Base-by-base conservation (phyloP, 306 rosid genomes). In the Citrullus colocynthis region DNA sequence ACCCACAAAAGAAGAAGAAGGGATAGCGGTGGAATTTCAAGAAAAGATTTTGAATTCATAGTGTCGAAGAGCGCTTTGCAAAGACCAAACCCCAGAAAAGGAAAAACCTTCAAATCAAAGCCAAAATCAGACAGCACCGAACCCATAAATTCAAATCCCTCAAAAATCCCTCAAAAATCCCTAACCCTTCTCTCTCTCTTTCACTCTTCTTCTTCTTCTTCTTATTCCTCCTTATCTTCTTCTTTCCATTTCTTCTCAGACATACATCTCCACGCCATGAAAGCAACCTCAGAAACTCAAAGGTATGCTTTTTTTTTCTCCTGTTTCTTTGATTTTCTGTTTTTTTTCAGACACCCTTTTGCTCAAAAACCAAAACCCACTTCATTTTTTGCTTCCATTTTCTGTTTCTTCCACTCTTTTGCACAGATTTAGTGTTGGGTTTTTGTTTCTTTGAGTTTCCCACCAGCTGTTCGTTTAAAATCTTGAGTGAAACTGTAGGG, bases 1-100 rank as follows among this genome's bases (percentile, higher is more conserved):
- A 64, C 71, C 60, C 51, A 30, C 17, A 16, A 3, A 32, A 9
- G 49, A 9, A 44, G 21, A 3, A 28, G 51, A 28, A 78, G 51
- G 96, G 93, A 93, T 83, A 86, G 96, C 95, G 98, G 98, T 48
- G 93, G 91, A 81, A 91, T 89, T 84, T 83, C 13, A 14, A 44
- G 10, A 32, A 82, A 86, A 82, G 89, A 85, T 81, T 87, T 82
- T 80, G 87, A 89, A 84, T 56, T 59, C 42, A 30, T 30, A 55
- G 34, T 1, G 34, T 2, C 11, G 2, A 0, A 6, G 6, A 75
- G 52, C 37, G 62, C 61, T 6, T 17, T 36, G 4, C 44, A 42
- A 4, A 24, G 6, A 7, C 58, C 1, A 3, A 60, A 41, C 8
- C 18, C 71, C 75, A 37, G 82, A 77, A 39, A 71, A 6, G 44